Evolutionary conservation across 148 eudicot species (phyloP), one percentile per base, ranked within the genome.

Genomic region (Chenopodium suecicum): DNA sequence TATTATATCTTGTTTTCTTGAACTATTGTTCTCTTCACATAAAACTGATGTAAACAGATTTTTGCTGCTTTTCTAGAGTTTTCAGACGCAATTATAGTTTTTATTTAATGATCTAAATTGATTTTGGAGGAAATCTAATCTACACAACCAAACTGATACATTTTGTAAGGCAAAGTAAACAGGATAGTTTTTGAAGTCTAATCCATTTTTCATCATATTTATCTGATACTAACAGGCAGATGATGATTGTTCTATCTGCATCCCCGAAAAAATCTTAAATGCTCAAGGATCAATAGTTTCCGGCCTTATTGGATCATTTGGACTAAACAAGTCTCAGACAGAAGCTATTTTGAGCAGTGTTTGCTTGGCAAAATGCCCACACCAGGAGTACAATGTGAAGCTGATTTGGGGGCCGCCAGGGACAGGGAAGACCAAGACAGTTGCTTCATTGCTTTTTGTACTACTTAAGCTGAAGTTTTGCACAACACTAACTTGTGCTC

Each of bases 351-450:
- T 81, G 76, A 85, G 84, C 79, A 74, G 87, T 66, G 46, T 74
- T 78, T 22, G 46, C 22, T 72, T 78, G 70, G 27, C 44, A 10
- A 74, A 81, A 62, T 82, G 84, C 79, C 31, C 73, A 1, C 79
- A 85, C 74, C 54, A 74, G 31, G 14, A 44, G 37, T 67, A 67
- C 70, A 84, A 72, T 1, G 73, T 86, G 4, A 87, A 89, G 77
- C 87, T 90, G 12, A 90, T 91, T 20, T 91, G 94, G 92, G 91
- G 93, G 3, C 93, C 93, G 2, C 91, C 91, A 4, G 90, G 93
- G 62, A 91, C 90, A 0, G 91, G 94, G 78, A 88, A 90, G 78
- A 91, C 94, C 13, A 91, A 90, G 78, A 91, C 94, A 1, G 79
- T 86, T 23, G 90, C 83, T 72, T 77, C 87, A 0, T 63, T 91